Percentiles rank a stretch among this genome's conserved stretches.
These are phyloP conservation scores for Leccinum arenicola DNA, from an alignment of 768 basidiomycete genomes.

Conservation along the genomic window DNA sequence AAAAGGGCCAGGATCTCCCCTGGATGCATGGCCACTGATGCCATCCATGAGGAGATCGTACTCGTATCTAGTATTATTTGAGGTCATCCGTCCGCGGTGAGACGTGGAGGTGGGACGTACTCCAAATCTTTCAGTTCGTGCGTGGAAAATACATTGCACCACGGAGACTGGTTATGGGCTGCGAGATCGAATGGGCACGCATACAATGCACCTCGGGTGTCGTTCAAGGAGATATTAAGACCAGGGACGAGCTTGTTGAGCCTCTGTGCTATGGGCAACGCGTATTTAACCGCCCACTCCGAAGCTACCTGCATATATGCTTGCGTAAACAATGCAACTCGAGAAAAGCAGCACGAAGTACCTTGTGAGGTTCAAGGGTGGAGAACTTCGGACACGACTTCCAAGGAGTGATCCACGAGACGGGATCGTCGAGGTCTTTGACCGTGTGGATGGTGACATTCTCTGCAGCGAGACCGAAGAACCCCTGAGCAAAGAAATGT, in stretches of 20 bases:
- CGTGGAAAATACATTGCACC: slow-evolving; percentile 38
- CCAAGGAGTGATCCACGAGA: slow-evolving; percentile 43
- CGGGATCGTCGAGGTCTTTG: slow-evolving; percentile 33
- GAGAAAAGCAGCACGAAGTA: background rate
- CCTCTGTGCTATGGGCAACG: slow-evolving; percentile 34
- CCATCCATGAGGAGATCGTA: slow-evolving; percentile 39
- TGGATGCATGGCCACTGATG: slow-evolving; percentile 35
- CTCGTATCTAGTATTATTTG: slow-evolving; percentile 32
- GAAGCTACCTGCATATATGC: slow-evolving; percentile 15
- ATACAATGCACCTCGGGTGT: slow-evolving; percentile 41
- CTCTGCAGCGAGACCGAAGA: slow-evolving; percentile 34
- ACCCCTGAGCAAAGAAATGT: slow-evolving; percentile 39
- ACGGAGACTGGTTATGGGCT: slow-evolving; percentile 35
- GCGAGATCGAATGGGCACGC: slow-evolving; percentile 43
- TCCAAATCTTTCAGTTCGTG: slow-evolving; percentile 36
- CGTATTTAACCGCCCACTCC: slow-evolving; percentile 35
- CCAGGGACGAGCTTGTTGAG: slow-evolving; percentile 35
- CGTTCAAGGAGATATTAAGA: slow-evolving; percentile 31
- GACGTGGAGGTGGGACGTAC: slow-evolving; percentile 19
- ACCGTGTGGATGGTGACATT: slow-evolving; percentile 30
- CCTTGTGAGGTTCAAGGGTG: background rate
- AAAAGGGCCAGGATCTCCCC: slow-evolving; percentile 31
- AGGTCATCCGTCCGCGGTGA: background rate
- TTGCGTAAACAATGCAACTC: background rate
- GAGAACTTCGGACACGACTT: slow-evolving; percentile 33